A percentile compares a stretch with the other conserved stretches of the same genome.
phyloP scores from a whole-genome alignment of 2,329 filamentous ascomycete genomes.

The Orbilia blumenaviensis region DNA sequence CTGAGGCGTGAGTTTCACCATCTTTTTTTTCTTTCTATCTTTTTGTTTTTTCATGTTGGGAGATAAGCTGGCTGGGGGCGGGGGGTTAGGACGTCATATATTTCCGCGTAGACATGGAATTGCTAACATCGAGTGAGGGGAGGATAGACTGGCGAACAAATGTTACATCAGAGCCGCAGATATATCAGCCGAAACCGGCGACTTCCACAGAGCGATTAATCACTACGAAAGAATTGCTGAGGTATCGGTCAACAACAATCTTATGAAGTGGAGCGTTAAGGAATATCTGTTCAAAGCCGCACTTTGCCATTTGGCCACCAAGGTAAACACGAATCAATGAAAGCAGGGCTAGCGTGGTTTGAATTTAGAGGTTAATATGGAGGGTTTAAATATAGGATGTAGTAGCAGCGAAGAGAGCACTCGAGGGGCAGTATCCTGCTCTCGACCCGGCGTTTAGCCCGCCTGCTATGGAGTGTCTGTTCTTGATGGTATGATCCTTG shows the following conservation, averaged over 20 bases:
- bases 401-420: constrained; percentile 78
- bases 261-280: constrained; percentile 94
- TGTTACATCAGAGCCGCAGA: constrained; percentile 92
- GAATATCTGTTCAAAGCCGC: constrained; percentile 95
- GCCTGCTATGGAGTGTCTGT: constrained; percentile 79
- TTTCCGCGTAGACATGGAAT: background rate
- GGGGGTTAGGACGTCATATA: constrained; percentile 6
- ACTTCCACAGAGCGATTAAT: constrained; percentile 84
- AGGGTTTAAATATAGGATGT: constrained; percentile 69
- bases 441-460: constrained; percentile 76
- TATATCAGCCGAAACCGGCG: constrained; percentile 78
- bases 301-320: constrained; percentile 82
- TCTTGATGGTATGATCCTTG: constrained; percentile 67
- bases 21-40: background rate
- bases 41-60: background rate
- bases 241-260: constrained; percentile 82
- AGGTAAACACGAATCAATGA: constrained; percentile 58
- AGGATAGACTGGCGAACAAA: constrained; percentile 82
- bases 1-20: constrained; percentile 78
- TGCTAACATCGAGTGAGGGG: background rate
- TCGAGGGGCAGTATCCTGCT: constrained; percentile 79
- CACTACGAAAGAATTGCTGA: constrained; percentile 85
- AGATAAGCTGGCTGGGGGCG: background rate
- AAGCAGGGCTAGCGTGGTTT: background rate
- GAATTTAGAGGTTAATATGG: background rate